Percentiles rank a stretch among this genome's conserved stretches.
phyloP scores from a whole-genome alignment of 2,329 filamentous ascomycete genomes.

The Macroventuria anomochaeta region DNA sequence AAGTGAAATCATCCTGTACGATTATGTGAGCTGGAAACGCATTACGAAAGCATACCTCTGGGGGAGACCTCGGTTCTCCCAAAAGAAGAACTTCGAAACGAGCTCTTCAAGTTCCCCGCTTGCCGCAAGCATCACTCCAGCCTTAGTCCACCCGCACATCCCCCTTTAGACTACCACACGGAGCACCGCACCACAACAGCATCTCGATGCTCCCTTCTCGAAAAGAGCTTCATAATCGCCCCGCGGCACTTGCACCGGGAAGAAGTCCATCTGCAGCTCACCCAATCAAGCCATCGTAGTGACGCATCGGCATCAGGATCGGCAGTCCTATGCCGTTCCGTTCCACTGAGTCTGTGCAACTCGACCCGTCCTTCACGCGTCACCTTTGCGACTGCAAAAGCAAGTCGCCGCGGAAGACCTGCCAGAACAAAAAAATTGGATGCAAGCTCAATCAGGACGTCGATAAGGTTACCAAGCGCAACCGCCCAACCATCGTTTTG shows the following conservation, averaged over 20 bases:
- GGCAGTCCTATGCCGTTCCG: background rate
- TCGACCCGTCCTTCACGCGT: background rate
- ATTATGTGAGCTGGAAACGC: background rate
- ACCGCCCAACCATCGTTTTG: background rate
- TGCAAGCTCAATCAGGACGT: background rate
- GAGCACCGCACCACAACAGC: background rate
- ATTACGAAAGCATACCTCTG: background rate
- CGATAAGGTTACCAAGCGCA: background rate
- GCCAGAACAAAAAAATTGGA: background rate
- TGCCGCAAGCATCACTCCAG: conserved; percentile 7
- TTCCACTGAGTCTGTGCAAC: background rate
- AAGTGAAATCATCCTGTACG: too few species aligned
- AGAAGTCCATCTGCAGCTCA: background rate
- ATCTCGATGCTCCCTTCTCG: background rate
- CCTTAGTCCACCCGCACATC: background rate
- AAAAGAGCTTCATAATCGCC: conserved; percentile 4
- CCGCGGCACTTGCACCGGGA: background rate
- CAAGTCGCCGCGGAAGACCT: background rate
- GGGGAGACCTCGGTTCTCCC: background rate
- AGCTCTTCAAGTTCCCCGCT: background rate
- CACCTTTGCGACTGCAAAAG: conserved; percentile 6
- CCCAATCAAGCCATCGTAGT: conserved; percentile 3
- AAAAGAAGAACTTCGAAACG: conserved; percentile 2
- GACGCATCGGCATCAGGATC: conserved; percentile 4
- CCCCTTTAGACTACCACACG: background rate